These are phyloP conservation scores for Amniculicola lignicola DNA, from an alignment of 495 filamentous ascomycete species.

Conservation along the genomic window DNA sequence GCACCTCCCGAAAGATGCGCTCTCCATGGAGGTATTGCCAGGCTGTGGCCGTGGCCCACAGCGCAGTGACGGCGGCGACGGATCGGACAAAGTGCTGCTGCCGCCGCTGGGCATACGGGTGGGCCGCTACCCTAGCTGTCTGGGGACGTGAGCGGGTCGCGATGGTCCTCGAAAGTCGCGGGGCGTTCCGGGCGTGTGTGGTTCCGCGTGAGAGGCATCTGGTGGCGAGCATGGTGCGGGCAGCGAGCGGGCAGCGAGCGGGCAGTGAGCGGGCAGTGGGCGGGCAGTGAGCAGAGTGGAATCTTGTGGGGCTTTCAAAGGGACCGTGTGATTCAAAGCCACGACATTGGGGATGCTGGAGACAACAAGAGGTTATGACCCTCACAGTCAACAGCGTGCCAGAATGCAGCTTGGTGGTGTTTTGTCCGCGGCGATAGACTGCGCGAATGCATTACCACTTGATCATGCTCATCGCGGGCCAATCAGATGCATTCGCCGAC, in stretches of 20 bases:
- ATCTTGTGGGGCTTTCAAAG: too few species aligned
- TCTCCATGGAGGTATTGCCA: conserved; percentile 34
- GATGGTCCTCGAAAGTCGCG: conserved; percentile 16
- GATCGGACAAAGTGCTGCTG: conserved; percentile 40
- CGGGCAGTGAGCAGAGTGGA: too few species aligned
- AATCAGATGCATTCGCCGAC: too few species aligned
- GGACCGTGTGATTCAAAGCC: conserved; percentile 4
- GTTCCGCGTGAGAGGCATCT: conserved; percentile 26
- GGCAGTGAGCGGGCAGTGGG: too few species aligned
- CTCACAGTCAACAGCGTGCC: too few species aligned
- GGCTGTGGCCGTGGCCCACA: conserved; percentile 28
- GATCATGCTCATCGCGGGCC: too few species aligned
- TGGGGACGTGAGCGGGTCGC: conserved; percentile 11
- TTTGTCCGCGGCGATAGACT: too few species aligned
- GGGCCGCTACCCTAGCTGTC: conserved; percentile 10
- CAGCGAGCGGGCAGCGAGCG: not conserved
- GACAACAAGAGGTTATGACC: too few species aligned
- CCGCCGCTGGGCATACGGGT: conserved; percentile 36
- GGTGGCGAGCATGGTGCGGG: conserved; percentile 22
- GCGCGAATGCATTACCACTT: too few species aligned
- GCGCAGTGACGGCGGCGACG: conserved; percentile 30
- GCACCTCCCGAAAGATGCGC: conserved; percentile 35
- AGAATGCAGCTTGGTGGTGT: too few species aligned
- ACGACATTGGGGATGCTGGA: not conserved
- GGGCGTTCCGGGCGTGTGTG: conserved; percentile 1